Conservation (phyloP, 2,329 filamentous ascomycete species). For the Lizonia empirigonia region DNA sequence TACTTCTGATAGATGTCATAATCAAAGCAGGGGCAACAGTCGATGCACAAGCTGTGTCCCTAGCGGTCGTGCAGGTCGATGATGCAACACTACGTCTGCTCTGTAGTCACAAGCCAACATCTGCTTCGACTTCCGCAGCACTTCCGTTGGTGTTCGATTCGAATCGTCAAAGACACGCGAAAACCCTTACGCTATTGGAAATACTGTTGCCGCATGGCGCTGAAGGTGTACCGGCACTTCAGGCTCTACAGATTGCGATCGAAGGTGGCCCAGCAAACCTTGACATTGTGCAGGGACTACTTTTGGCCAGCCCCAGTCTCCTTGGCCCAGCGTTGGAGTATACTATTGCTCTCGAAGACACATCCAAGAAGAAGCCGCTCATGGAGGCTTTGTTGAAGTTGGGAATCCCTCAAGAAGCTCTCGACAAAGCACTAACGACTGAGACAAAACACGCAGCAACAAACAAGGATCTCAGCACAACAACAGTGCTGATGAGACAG, state of each 20-base stretch:
- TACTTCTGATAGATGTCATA: conserved; percentile 34
- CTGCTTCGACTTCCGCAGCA: conserved; percentile 30
- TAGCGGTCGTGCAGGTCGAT: conserved; percentile 38
- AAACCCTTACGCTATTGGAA: conserved; percentile 36
- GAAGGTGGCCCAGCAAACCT: conserved; percentile 39
- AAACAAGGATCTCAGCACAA: conserved; percentile 31
- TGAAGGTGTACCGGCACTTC: conserved; percentile 30
- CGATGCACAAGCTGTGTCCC: conserved; percentile 17
- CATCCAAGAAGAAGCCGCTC: conserved; percentile 34
- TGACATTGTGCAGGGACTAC: conserved; percentile 39
- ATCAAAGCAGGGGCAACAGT: conserved; percentile 36
- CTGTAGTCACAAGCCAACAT: conserved; percentile 28
- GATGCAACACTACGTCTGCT: conserved; percentile 34
- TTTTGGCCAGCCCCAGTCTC: conserved; percentile 30
- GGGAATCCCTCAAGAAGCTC: conserved; percentile 35
- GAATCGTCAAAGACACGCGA: conserved; percentile 27
- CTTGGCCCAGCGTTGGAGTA: conserved; percentile 37
- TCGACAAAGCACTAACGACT: conserved; percentile 35
- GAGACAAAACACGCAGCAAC: conserved; percentile 31
- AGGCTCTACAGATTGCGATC: conserved; percentile 35
- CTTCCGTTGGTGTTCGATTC: conserved; percentile 39
- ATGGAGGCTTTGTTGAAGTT: conserved; percentile 33
- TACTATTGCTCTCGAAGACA: conserved; percentile 29
- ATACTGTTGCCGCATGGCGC: conserved; percentile 32
- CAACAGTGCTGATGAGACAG: conserved; percentile 37